Evolutionary conservation across 1,284 basidiomycete species (phyloP).

Genomic region (Meripilus lineatus): DNA sequence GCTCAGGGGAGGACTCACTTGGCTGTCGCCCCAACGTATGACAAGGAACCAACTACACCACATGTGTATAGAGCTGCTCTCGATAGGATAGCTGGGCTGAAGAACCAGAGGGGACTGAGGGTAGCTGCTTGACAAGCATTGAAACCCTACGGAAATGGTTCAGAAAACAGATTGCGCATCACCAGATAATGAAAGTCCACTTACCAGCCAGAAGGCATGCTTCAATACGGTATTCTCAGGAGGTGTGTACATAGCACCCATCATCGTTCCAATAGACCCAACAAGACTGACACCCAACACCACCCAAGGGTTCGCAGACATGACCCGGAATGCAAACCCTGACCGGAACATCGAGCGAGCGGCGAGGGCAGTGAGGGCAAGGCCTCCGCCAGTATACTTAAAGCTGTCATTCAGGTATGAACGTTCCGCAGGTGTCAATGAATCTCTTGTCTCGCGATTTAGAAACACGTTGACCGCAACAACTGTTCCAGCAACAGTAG

Average conservation of each 20-base stretch:
- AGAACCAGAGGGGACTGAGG: constrained; percentile 80
- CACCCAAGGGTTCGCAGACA: constrained; percentile 86
- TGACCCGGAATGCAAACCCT: constrained; percentile 73
- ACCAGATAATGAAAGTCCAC: constrained; percentile 23
- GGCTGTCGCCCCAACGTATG: constrained; percentile 88
- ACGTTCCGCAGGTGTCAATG: constrained; percentile 55
- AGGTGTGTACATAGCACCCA: constrained; percentile 71
- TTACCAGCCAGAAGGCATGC: constrained; percentile 72
- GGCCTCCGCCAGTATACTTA: constrained; percentile 81
- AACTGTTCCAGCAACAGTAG: constrained; percentile 64
- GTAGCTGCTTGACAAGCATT: constrained; percentile 85
- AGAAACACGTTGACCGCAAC: constrained; percentile 61
- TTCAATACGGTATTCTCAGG: constrained; percentile 71
- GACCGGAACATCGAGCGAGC: constrained; percentile 76
- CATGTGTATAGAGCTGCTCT: constrained; percentile 87
- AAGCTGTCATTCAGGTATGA: constrained; percentile 80
- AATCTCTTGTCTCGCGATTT: constrained; percentile 75
- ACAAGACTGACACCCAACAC: constrained; percentile 82
- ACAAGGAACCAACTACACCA: constrained; percentile 79
- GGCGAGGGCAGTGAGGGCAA: constrained; percentile 72
- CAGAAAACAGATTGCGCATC: neutral
- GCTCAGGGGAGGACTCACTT: constrained; percentile 38
- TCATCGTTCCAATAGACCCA: constrained; percentile 74
- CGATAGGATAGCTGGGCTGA: constrained; percentile 82
- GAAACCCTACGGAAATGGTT: constrained; percentile 56